phyloP scores from a whole-genome alignment of 257 asterid genomes.

The Petunia axillaris region DNA sequence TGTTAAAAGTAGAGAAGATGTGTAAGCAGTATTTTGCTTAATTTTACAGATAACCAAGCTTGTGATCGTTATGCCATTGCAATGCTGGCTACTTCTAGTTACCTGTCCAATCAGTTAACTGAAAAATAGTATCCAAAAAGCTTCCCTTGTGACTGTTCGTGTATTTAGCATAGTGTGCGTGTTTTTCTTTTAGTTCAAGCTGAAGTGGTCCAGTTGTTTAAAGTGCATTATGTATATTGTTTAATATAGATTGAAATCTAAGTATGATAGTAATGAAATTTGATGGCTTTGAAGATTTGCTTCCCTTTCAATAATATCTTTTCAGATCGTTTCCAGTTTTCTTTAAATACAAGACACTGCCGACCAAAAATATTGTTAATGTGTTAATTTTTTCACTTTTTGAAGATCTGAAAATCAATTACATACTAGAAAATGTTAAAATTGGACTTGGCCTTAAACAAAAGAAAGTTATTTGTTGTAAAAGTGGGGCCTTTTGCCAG shows the following conservation, averaged over 20 bases:
- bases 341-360: not conserved
- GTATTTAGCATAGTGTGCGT: not conserved
- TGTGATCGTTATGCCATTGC: not conserved
- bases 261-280: not conserved
- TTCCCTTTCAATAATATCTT: too few relatives aligned
- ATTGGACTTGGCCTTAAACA: constrained; percentile 28
- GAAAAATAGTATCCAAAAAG: too few relatives aligned
- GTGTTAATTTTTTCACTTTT: not conserved
- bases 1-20: too few relatives aligned
- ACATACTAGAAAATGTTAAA: not conserved
- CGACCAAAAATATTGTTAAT: not conserved
- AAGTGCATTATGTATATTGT: not conserved
- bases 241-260: not conserved
- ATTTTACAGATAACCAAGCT: not conserved
- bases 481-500: constrained; percentile 49
- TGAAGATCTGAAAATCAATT: not conserved
- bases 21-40: too few relatives aligned
- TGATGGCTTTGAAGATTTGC: not conserved
- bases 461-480: constrained; percentile 30
- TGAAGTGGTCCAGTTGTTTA: not conserved
- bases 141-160: too few relatives aligned
- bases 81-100: not conserved
- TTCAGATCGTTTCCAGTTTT: not conserved
- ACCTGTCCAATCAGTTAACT: too few relatives aligned
- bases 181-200: not conserved